These are phyloP conservation scores for Fraxinus paxiana DNA, from an alignment of 305 asterid genomes.

Conservation along the genomic window DNA sequence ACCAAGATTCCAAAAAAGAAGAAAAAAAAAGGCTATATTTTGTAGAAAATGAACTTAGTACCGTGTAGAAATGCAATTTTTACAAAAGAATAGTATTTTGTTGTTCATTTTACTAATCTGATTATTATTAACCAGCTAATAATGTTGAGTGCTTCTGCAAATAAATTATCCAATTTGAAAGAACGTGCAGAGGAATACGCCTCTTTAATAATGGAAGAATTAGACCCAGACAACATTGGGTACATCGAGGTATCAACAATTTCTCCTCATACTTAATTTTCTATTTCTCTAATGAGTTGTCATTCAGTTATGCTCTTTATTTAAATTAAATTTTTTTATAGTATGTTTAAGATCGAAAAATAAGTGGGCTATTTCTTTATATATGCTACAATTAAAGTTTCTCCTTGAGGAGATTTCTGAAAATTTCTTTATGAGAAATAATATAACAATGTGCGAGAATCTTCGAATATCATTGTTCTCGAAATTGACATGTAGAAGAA, in stretches of 20 bases:
- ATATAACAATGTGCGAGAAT: background rate
- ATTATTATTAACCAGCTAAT: conserved; percentile 54
- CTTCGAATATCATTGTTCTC: background rate
- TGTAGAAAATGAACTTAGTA: conserved; percentile 19
- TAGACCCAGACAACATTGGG: conserved; percentile 75
- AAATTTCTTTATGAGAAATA: background rate
- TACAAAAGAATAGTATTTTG: background rate
- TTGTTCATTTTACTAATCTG: conserved; percentile 6
- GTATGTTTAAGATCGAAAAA: background rate
- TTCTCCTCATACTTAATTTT: background rate
- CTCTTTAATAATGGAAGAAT: conserved; percentile 82
- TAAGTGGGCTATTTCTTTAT: background rate
- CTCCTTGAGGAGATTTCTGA: background rate
- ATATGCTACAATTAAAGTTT: background rate
- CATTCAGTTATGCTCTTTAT: background rate
- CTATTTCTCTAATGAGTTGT: background rate
- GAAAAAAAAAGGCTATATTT: background rate
- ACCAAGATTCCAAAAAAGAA: background rate
- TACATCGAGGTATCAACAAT: conserved; percentile 70
- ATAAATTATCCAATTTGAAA: conserved; percentile 74
- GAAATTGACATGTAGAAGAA: background rate
- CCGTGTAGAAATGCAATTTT: conserved; percentile 18
- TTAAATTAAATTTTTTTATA: background rate
- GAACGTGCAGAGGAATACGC: conserved; percentile 92
- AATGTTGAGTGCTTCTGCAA: conserved; percentile 87